phyloP scores from a whole-genome alignment of 2,329 filamentous ascomycete species.

The Sordariomycetes sp. region DNA sequence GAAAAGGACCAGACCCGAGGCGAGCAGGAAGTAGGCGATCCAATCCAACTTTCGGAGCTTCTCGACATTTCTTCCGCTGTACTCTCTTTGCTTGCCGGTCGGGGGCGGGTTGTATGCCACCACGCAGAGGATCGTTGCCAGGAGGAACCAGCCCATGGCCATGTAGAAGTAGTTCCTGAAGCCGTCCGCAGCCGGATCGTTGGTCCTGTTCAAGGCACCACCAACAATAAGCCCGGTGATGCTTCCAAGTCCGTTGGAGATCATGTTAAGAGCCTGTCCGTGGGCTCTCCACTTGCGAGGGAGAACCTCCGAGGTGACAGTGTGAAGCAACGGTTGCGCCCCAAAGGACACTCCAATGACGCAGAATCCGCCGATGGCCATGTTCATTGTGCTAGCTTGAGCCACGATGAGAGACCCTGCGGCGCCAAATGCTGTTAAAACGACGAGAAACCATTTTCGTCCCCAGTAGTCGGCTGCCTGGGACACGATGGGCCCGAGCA shows the following conservation, averaged over 20 bases:
- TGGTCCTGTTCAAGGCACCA: constrained; percentile 19
- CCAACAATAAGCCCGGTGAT: constrained; percentile 22
- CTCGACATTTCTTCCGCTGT: constrained; percentile 13
- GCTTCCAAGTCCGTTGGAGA: constrained; percentile 19
- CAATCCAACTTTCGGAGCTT: constrained; percentile 27
- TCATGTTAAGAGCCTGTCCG: constrained; percentile 22
- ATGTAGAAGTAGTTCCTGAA: constrained; percentile 28
- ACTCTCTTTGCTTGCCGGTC: constrained; percentile 13
- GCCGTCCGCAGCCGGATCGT: constrained; percentile 14
- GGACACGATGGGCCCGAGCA: constrained; percentile 15
- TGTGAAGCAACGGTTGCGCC: constrained; percentile 26
- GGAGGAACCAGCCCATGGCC: constrained; percentile 15
- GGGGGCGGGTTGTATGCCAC: constrained; percentile 23
- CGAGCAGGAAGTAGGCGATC: constrained; percentile 25
- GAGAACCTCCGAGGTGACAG: constrained; percentile 28
- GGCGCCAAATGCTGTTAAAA: constrained; percentile 20
- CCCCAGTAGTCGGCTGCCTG: constrained; percentile 26
- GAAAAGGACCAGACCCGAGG: constrained; percentile 25
- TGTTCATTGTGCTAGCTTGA: constrained; percentile 21
- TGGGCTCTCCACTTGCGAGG: constrained; percentile 23
- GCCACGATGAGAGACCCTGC: constrained; percentile 25
- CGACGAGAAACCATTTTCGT: constrained; percentile 28
- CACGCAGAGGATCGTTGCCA: constrained; percentile 16
- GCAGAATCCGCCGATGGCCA: constrained; percentile 25
- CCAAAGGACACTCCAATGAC: constrained; percentile 25